A percentile compares a stretch with the other conserved stretches of the same genome.
Conservation (phyloP, 2,329 filamentous ascomycete genomes). For the Neopestalotiopsis rosae region DNA sequence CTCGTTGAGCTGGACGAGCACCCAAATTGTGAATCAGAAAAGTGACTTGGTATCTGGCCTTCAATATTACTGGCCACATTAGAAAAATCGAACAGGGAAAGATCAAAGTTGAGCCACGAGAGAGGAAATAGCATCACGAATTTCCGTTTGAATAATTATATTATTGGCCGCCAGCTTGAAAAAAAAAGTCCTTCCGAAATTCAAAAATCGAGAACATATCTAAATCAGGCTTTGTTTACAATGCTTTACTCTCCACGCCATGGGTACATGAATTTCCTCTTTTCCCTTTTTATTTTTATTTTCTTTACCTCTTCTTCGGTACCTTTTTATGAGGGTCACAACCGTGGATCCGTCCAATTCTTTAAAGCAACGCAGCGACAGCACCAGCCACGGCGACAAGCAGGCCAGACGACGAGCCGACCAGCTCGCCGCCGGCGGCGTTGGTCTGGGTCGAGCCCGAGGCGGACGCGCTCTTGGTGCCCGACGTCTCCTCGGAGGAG, state of each 20-base stretch:
- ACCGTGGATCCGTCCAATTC: neutral
- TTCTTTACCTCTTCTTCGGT: neutral
- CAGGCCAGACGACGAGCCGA: conserved; percentile 23
- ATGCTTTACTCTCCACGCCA: neutral
- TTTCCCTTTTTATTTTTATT: neutral
- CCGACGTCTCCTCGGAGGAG: neutral
- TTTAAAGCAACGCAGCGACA: conserved; percentile 31
- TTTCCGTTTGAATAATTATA: no score
- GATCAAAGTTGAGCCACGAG: no score
- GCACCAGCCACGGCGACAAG: conserved; percentile 33
- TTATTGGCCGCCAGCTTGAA: no score
- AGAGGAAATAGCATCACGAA: no score
- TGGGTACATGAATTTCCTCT: neutral
- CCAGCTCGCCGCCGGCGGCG: conserved; percentile 20
- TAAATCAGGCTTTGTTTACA: neutral
- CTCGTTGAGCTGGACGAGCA: no score
- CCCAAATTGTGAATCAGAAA: no score
- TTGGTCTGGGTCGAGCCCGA: conserved; percentile 13
- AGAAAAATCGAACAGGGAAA: no score
- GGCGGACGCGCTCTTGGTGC: conserved; percentile 8
- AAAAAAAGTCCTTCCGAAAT: no score
- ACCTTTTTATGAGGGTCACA: neutral
- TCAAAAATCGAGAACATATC: neutral
- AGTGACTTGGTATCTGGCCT: no score
- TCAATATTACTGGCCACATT: no score